Evolutionary conservation across 305 asterid species (phyloP).

Genomic region (Rubia peregrina): DNA sequence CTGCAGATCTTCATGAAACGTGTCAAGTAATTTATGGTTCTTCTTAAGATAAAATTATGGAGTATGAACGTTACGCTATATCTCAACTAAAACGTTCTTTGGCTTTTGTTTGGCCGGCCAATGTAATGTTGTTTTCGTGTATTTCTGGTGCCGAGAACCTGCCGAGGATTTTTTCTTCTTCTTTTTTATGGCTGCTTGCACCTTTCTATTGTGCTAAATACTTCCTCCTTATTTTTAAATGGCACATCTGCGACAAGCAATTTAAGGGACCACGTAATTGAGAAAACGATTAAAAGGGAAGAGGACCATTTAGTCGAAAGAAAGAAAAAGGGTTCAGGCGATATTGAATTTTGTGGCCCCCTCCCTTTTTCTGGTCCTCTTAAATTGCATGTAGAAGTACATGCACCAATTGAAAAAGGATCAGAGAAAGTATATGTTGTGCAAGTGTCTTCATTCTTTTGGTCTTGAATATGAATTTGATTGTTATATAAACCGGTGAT

Average conservation of each 20-base stretch:
- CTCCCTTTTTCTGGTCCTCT: neutral
- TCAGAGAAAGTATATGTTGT: too few species aligned
- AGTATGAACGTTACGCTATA: neutral
- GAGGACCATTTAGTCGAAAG: too few species aligned
- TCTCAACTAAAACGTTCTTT: neutral
- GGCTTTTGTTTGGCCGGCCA: neutral
- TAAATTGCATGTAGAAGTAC: neutral
- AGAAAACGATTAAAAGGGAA: too few species aligned
- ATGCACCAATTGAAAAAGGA: neutral
- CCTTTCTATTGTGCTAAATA: neutral
- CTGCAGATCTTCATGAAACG: conserved; percentile 1
- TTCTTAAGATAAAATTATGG: neutral
- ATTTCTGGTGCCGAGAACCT: neutral
- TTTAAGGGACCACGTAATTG: neutral
- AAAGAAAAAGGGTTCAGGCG: neutral
- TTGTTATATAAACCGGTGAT: neutral
- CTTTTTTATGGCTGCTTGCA: neutral
- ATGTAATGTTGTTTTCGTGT: neutral
- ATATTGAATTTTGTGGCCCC: neutral
- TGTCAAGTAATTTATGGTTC: neutral
- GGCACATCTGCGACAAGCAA: neutral
- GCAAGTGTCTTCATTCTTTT: neutral
- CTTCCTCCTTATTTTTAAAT: neutral
- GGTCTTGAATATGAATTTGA: neutral
- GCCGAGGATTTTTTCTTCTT: too few species aligned